These are phyloP conservation scores for Astragalus membranaceus DNA, from an alignment of 306 rosid species.

Conservation along the genomic window DNA sequence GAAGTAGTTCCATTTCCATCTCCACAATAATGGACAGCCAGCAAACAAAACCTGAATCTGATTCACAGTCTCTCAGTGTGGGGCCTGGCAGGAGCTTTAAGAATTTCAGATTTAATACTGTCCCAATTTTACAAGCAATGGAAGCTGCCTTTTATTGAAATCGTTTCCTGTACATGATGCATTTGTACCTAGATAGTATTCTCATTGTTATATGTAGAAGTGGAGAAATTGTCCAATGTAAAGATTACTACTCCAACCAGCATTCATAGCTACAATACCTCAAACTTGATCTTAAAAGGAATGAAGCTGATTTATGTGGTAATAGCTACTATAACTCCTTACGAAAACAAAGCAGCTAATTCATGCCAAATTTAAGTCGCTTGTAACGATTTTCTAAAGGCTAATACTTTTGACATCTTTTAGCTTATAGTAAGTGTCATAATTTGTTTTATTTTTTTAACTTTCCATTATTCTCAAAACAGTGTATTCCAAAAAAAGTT, in stretches of 20 bases:
- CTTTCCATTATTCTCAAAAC: no score
- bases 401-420: no score
- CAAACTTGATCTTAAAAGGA: not conserved
- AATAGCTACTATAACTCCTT: not conserved
- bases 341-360: not conserved
- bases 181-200: constrained; percentile 16
- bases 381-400: no score
- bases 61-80: constrained; percentile 25
- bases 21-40: constrained; percentile 44
- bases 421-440: no score
- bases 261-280: not conserved
- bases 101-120: constrained; percentile 64
- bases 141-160: constrained; percentile 56
- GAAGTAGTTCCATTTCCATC: constrained; percentile 35
- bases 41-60: constrained; percentile 47
- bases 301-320: not conserved
- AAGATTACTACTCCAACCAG: not conserved
- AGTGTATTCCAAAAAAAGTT: no score
- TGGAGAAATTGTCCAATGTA: constrained; percentile 7
- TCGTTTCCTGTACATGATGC: constrained; percentile 13
- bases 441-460: no score
- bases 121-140: constrained; percentile 64
- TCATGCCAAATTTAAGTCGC: not conserved
- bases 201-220: constrained; percentile 1
- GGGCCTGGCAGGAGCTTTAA: constrained; percentile 69